Evolutionary conservation across 306 rosid genomes (phyloP).

Genomic region (Arachis hypogaea): DNA sequence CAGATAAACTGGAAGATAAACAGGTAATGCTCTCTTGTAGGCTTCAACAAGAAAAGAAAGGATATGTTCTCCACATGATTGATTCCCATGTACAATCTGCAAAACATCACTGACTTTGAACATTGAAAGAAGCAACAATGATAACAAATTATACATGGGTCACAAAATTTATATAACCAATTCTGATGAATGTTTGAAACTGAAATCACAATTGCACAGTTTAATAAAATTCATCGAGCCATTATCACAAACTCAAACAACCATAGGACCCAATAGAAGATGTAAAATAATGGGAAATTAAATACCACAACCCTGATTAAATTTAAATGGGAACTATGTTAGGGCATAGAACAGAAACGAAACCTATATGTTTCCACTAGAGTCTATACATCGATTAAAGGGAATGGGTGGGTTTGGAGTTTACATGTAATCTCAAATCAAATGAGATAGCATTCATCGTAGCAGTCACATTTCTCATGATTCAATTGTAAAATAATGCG

Average conservation of each 20-base stretch:
- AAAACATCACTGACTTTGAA: conserved; percentile 32
- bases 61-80: conserved; percentile 73
- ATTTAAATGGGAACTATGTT: neutral
- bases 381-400: conserved; percentile 4
- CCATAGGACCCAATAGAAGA: neutral
- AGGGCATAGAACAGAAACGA: conserved; percentile 14
- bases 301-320: conserved; percentile 19
- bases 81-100: conserved; percentile 93
- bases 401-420: neutral
- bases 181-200: conserved; percentile 20
- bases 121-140: conserved; percentile 11
- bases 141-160: conserved; percentile 19
- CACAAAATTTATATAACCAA: conserved; percentile 26
- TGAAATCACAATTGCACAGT: conserved; percentile 14
- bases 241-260: conserved; percentile 27
- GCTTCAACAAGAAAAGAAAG: conserved; percentile 81
- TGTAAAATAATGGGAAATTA: neutral
- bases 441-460: conserved; percentile 17
- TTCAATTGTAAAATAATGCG: neutral
- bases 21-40: conserved; percentile 90
- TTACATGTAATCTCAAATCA: conserved; percentile 32
- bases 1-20: conserved; percentile 92
- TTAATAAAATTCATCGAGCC: conserved; percentile 23
- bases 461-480: neutral
- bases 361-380: conserved; percentile 1